Evolutionary conservation across 2,329 filamentous ascomycete species (phyloP).

Genomic region (Pseudogymnoascus sp.): DNA sequence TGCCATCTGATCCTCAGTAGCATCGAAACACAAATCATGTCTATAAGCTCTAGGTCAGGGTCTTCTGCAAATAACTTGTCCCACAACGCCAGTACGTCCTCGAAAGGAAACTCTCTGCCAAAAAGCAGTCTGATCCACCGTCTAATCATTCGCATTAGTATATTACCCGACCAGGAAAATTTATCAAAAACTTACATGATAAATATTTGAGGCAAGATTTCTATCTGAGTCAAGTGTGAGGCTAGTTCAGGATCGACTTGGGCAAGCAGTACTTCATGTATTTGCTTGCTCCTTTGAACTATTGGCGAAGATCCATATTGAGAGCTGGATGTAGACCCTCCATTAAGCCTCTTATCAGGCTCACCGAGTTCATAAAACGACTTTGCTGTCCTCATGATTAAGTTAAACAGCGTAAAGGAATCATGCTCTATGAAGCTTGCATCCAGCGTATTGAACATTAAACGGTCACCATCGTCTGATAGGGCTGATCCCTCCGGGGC

Average conservation of each 20-base stretch:
- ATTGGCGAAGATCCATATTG: conserved; percentile 56
- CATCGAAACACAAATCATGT: conserved; percentile 92
- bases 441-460: conserved; percentile 61
- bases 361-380: conserved; percentile 67
- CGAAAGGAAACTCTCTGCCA: conserved; percentile 85
- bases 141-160: conserved; percentile 16
- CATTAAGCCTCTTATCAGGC: conserved; percentile 35
- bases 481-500: not conserved
- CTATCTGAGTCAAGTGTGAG: conserved; percentile 70
- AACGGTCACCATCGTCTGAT: conserved; percentile 14
- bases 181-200: conserved; percentile 59
- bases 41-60: conserved; percentile 69
- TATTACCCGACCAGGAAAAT: not conserved
- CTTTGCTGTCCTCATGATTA: conserved; percentile 81
- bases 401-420: conserved; percentile 75
- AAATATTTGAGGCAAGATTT: conserved; percentile 94
- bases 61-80: conserved; percentile 87
- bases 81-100: conserved; percentile 79
- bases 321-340: conserved; percentile 7
- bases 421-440: conserved; percentile 78
- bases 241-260: conserved; percentile 79
- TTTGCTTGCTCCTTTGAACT: conserved; percentile 75
- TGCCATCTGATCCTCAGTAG: conserved; percentile 86
- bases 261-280: conserved; percentile 75
- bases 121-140: conserved; percentile 93